These are phyloP conservation scores for Choricystis sp. DNA, from an alignment of 139 green algal species.

Conservation along the genomic window DNA sequence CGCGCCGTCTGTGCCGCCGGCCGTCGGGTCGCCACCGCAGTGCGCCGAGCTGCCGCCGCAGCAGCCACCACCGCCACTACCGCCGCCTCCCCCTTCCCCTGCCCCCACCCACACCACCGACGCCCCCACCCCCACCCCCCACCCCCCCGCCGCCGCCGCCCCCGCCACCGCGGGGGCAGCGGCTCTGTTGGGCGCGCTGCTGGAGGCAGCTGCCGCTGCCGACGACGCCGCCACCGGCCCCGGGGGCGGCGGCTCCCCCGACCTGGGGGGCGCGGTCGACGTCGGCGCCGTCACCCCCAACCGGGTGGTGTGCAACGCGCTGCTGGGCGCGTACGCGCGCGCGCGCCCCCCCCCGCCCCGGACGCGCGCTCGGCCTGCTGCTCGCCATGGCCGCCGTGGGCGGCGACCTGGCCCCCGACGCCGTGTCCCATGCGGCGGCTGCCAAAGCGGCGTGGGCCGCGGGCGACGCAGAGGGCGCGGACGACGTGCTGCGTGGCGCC, in stretches of 20 bases:
- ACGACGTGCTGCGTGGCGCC: background rate
- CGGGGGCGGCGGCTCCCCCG: too few species aligned
- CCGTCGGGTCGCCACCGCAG: background rate
- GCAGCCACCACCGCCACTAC: background rate
- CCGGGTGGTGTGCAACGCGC: conserved; percentile 74
- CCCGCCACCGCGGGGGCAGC: too few species aligned
- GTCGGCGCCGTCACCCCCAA: conserved; percentile 25
- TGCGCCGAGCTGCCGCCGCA: background rate
- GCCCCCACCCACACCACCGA: background rate
- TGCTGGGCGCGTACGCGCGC: conserved; percentile 65
- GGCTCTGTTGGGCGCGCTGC: background rate
- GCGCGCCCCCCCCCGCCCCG: conserved; percentile 11
- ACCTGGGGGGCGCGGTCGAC: background rate
- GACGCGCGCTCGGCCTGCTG: background rate
- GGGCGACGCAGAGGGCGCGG: background rate
- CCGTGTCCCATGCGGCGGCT: background rate
- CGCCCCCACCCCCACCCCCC: background rate
- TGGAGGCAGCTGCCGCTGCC: background rate
- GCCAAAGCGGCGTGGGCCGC: background rate
- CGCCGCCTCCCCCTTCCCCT: background rate
- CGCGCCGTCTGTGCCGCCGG: background rate
- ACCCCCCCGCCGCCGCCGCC: too few species aligned
- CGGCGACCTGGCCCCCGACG: background rate
- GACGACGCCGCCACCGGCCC: background rate
- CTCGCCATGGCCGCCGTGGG: background rate